Conservation (phyloP, 345 rosid species). For the Cardiospermum halicacabum region DNA sequence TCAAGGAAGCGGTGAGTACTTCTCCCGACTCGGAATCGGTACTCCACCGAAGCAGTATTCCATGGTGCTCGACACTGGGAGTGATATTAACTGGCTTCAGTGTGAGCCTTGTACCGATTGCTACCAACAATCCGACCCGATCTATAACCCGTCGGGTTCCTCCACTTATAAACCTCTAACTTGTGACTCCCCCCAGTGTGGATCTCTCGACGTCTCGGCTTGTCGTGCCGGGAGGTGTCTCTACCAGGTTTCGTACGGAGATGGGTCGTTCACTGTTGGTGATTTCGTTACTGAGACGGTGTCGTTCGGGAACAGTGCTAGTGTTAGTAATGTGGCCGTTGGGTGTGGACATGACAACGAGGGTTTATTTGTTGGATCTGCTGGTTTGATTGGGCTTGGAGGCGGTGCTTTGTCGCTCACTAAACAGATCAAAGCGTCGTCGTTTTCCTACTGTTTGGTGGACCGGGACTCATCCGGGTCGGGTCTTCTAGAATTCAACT, state of each 20-base stretch:
- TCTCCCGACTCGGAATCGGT: slow-evolving; percentile 76
- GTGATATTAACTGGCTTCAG: slow-evolving; percentile 88
- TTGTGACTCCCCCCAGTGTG: slow-evolving; percentile 55
- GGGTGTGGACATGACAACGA: slow-evolving; percentile 94
- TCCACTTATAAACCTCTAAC: slow-evolving; percentile 49
- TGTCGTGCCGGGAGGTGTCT: slow-evolving; percentile 53
- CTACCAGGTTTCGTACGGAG: slow-evolving; percentile 87
- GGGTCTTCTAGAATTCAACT: slow-evolving; percentile 81
- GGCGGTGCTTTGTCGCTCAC: slow-evolving; percentile 82
- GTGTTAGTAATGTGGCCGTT: slow-evolving; percentile 37
- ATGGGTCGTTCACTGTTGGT: slow-evolving; percentile 85
- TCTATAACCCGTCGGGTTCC: slow-evolving; percentile 62
- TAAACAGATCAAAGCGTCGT: slow-evolving; percentile 63
- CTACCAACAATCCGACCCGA: slow-evolving; percentile 80
- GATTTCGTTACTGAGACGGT: slow-evolving; percentile 64
- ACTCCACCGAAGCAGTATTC: slow-evolving; percentile 55
- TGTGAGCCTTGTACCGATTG: slow-evolving; percentile 77
- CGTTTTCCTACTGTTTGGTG: slow-evolving; percentile 87
- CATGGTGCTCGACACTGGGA: slow-evolving; percentile 80
- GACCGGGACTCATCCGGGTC: slow-evolving; percentile 67
- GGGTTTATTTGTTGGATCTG: slow-evolving; percentile 74
- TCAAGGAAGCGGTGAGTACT: slow-evolving; percentile 96
- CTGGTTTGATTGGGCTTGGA: slow-evolving; percentile 89
- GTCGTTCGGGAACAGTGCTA: slow-evolving; percentile 58
- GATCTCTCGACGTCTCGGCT: slow-evolving; percentile 41